Conservation (phyloP, 352 stramenopile species). For the Pythium phragmitis region DNA sequence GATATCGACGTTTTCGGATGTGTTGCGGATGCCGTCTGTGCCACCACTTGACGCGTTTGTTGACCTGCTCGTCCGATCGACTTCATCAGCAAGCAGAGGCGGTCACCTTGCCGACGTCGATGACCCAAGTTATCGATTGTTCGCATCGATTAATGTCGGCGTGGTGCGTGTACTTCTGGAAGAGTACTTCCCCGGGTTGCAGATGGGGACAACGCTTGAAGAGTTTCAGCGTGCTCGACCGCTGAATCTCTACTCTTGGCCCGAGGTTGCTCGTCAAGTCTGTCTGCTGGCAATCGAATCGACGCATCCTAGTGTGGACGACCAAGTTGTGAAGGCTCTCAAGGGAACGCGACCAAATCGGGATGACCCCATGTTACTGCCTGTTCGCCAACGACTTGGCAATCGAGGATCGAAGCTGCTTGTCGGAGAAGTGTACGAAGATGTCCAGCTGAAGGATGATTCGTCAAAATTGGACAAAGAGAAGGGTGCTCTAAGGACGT, state of each 20-base stretch:
- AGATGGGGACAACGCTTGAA: conserved; percentile 66
- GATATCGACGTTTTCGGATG: conserved; percentile 72
- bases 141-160: conserved; percentile 55
- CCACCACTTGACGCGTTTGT: conserved; percentile 58
- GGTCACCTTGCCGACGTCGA: conserved; percentile 41
- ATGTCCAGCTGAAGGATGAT: conserved; percentile 25
- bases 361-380: conserved; percentile 59
- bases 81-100: conserved; percentile 19
- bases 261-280: conserved; percentile 74
- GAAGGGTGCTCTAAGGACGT: not conserved
- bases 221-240: conserved; percentile 74
- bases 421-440: conserved; percentile 52
- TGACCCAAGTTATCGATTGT: conserved; percentile 41
- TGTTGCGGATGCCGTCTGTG: conserved; percentile 43
- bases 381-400: conserved; percentile 43
- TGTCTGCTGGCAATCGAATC: conserved; percentile 74
- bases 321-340: conserved; percentile 71
- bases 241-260: conserved; percentile 78
- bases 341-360: conserved; percentile 74
- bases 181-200: conserved; percentile 70
- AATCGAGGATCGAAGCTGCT: conserved; percentile 47
- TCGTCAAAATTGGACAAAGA: not conserved
- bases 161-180: conserved; percentile 49
- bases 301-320: conserved; percentile 63
- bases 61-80: conserved; percentile 40